Evolutionary conservation across 768 basidiomycete species (phyloP).

Genomic region (Leccinum imitatum): DNA sequence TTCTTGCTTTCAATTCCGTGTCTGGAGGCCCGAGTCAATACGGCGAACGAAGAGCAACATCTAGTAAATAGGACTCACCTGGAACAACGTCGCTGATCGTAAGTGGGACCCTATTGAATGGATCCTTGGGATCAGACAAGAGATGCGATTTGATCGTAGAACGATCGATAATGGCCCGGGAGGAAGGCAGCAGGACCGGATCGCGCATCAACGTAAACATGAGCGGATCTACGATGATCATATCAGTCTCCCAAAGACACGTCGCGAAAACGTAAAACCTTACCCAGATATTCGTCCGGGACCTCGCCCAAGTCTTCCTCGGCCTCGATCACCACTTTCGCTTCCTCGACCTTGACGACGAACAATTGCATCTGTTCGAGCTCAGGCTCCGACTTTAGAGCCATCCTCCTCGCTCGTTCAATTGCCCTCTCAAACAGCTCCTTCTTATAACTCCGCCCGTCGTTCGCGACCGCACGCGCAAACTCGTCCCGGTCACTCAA

Average conservation of each 20-base stretch:
- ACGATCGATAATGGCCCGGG: slow-evolving; percentile 75
- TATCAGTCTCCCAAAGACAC: background rate
- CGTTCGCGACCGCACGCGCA: slow-evolving; percentile 83
- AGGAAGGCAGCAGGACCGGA: slow-evolving; percentile 88
- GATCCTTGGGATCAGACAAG: slow-evolving; percentile 88
- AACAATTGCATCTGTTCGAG: slow-evolving; percentile 68
- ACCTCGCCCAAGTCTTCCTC: slow-evolving; percentile 92
- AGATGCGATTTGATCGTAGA: slow-evolving; percentile 94
- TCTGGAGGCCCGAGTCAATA: slow-evolving; percentile 40
- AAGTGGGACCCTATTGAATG: slow-evolving; percentile 90
- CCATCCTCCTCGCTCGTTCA: slow-evolving; percentile 56
- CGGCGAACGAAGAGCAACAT: background rate
- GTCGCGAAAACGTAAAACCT: slow-evolving; percentile 32
- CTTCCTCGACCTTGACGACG: slow-evolving; percentile 80
- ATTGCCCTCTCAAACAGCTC: slow-evolving; percentile 81
- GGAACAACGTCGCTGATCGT: slow-evolving; percentile 76
- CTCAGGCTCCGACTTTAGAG: slow-evolving; percentile 76
- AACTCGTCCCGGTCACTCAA: slow-evolving; percentile 79
- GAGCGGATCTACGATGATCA: slow-evolving; percentile 62
- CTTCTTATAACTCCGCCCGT: slow-evolving; percentile 88
- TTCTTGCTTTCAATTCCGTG: slow-evolving; percentile 67
- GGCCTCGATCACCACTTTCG: slow-evolving; percentile 74
- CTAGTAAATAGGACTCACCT: slow-evolving; percentile 44
- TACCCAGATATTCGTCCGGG: slow-evolving; percentile 94
- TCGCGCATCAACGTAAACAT: slow-evolving; percentile 95